These are phyloP conservation scores for Acanthochlamys bracteata DNA, from an alignment of 106 monocot genomes.

Conservation along the genomic window DNA sequence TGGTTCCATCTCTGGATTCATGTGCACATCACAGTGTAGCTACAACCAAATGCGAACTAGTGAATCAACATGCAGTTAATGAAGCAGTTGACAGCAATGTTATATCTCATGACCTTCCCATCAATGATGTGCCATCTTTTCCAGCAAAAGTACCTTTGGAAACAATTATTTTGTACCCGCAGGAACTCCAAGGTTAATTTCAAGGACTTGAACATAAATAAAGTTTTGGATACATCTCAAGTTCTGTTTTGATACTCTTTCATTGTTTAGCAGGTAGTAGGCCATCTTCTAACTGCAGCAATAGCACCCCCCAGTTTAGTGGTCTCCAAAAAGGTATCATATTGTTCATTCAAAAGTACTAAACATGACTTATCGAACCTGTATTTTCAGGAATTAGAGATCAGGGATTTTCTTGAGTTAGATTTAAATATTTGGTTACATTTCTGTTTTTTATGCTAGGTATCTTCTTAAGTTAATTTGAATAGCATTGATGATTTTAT, in stretches of 20 bases:
- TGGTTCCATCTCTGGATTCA: slow-evolving; percentile 25
- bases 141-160: slow-evolving; percentile 11
- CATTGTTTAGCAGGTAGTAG: slow-evolving; percentile 25
- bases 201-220: slow-evolving; percentile 14
- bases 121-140: background rate
- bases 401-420: too few relatives aligned
- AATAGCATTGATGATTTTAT: too few relatives aligned
- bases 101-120: slow-evolving; percentile 2
- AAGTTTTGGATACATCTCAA: slow-evolving; percentile 19
- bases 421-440: too few relatives aligned
- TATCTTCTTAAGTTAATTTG: too few relatives aligned
- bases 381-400: too few relatives aligned
- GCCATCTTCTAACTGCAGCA: slow-evolving; percentile 45
- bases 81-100: slow-evolving; percentile 8
- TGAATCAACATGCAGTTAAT: slow-evolving; percentile 13
- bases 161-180: background rate
- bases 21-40: slow-evolving; percentile 6
- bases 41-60: slow-evolving; percentile 25
- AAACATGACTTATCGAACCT: too few relatives aligned
- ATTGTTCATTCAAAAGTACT: too few relatives aligned
- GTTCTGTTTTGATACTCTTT: slow-evolving; percentile 20
- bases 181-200: slow-evolving; percentile 11
- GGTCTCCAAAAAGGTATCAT: slow-evolving; percentile 50
- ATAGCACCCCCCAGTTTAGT: slow-evolving; percentile 27
- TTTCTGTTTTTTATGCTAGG: too few relatives aligned